These are phyloP conservation scores for Trametes meyenii DNA, from an alignment of 768 basidiomycete genomes.

Conservation along the genomic window DNA sequence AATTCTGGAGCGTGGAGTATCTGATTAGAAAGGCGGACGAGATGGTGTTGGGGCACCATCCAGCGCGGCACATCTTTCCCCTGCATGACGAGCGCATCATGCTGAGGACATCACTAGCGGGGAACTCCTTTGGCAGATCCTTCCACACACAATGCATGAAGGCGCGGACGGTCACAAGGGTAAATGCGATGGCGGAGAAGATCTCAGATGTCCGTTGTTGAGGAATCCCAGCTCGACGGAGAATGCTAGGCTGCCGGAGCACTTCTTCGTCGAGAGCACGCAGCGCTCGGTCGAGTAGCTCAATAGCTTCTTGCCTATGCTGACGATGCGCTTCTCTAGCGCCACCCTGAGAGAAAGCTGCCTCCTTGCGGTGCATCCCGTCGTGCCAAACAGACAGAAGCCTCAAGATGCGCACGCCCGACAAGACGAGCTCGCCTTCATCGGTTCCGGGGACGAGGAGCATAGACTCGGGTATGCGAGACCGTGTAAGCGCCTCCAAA, in stretches of 20 bases:
- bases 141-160: background rate
- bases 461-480: conserved; percentile 1
- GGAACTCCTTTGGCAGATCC: background rate
- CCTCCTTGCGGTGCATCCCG: too few relatives aligned
- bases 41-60: background rate
- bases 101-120: too few relatives aligned
- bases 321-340: too few relatives aligned
- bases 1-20: background rate
- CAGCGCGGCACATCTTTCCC: background rate
- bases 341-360: too few relatives aligned
- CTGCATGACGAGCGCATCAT: too few relatives aligned
- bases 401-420: background rate
- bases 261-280: conserved; percentile 1
- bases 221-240: background rate
- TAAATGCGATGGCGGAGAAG: conserved; percentile 2
- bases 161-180: background rate
- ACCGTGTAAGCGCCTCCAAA: conserved; percentile 1
- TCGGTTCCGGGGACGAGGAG: background rate
- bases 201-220: background rate
- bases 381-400: background rate
- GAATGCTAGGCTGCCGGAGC: background rate
- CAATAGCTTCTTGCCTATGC: too few relatives aligned
- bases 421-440: background rate
- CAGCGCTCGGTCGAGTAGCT: background rate
- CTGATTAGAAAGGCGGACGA: background rate